Base-by-base conservation (phyloP, 345 rosid genomes). In the Pistacia atlantica region DNA sequence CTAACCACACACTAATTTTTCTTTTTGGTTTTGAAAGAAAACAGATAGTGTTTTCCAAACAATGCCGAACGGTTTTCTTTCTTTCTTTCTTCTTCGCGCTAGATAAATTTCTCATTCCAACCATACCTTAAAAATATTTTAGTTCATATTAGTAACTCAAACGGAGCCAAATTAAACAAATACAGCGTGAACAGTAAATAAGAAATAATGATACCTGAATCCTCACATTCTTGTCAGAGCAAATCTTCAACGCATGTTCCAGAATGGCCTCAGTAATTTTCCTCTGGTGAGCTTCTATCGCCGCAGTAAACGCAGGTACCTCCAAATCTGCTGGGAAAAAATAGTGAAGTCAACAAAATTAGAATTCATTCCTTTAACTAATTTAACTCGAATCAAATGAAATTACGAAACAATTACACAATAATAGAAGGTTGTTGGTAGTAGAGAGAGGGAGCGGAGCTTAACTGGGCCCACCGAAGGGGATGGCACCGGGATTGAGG, bases 401-500 rank as follows among this genome's bases (percentile, higher is more conserved):
- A 3, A 45, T 9, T 58, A 65, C 55, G 46, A 42, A 42, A 42
- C 46, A 54, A 54, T 14, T 54, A 17, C 57, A 54, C 4, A 13
- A 54, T 4, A 12, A 51, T 11, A 51, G 55, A 11, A 51, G 17
- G 16, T 10, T 51, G 55, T 51, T 51, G 12, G 55, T 12, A 2
- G 12, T 49, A 35, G 54, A 66, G 48, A 62, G 11, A 1, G 74
- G 70, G 4, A 25, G 38, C 46, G 65, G 55, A 38, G 63, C 86
- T 78, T 73, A 83, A 95, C 99, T 88, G 83, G 97, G 97, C 3
- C 98, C 98, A 66, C 98, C 98, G 80, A 93, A 95, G 63, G 99
- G 99, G 72, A 93, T 92, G 60, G 84, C 79, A 9, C 97, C 98
- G 17, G 97, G 99, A 76, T 79, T 89, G 38, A 96, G 89, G 11